These are phyloP conservation scores for Ensete ventricosum DNA, from an alignment of 176 grass and related monocot genomes.

Conservation along the genomic window DNA sequence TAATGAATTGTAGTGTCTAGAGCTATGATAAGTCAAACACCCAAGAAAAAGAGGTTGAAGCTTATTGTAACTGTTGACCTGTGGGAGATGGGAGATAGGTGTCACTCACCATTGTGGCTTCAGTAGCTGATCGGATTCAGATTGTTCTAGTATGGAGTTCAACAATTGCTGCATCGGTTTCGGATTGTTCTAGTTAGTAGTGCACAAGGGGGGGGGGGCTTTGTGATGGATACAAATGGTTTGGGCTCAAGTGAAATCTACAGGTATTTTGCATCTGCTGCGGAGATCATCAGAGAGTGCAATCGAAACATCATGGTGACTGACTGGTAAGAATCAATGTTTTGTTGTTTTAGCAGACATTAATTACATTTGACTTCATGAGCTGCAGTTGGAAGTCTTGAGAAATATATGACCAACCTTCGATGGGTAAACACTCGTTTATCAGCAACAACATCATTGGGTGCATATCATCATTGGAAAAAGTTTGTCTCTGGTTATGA, in stretches of 20 bases:
- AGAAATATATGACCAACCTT: too few species aligned
- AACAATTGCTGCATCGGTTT: neutral
- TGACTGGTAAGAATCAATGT: too few species aligned
- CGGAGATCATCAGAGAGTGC: too few species aligned
- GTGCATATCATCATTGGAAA: neutral
- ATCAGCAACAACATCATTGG: neutral
- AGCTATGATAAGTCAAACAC: neutral
- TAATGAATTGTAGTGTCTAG: neutral
- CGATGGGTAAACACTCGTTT: too few species aligned
- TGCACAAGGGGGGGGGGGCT: too few species aligned
- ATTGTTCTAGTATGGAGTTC: neutral
- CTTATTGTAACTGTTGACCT: neutral
- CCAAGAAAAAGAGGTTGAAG: neutral
- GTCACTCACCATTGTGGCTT: neutral
- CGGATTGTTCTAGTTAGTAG: too few species aligned
- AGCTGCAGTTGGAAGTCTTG: too few species aligned
- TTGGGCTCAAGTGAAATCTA: too few species aligned
- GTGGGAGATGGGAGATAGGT: neutral
- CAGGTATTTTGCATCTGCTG: too few species aligned
- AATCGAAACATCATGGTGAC: too few species aligned
- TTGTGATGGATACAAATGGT: neutral
- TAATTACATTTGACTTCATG: too few species aligned
- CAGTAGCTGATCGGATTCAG: neutral
- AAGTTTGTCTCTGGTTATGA: neutral
- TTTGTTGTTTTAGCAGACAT: too few species aligned